A percentile compares a stretch with the other conserved stretches of the same genome.
phyloP scores from a whole-genome alignment of 768 basidiomycete species.

The Suillus discolor region DNA sequence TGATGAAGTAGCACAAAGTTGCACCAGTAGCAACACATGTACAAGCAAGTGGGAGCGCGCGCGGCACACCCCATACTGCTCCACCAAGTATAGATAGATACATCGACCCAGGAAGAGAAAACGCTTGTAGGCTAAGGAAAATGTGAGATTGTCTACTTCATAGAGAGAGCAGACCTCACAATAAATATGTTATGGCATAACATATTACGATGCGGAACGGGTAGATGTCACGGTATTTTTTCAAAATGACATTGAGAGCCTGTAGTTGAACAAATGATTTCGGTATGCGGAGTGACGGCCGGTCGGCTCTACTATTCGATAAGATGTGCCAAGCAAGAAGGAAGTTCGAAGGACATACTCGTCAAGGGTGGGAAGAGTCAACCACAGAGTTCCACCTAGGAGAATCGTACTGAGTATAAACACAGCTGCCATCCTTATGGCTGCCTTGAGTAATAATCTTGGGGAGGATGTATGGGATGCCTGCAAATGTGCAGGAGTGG shows the following conservation, averaged over 20 bases:
- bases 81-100: constrained; percentile 96
- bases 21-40: constrained; percentile 91
- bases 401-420: constrained; percentile 70
- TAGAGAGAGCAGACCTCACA: constrained; percentile 56
- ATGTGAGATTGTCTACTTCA: constrained; percentile 13
- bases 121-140: constrained; percentile 80
- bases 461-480: constrained; percentile 41
- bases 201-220: constrained; percentile 84
- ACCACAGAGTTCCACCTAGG: constrained; percentile 78
- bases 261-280: constrained; percentile 88
- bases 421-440: constrained; percentile 80
- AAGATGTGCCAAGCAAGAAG: constrained; percentile 7
- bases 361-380: constrained; percentile 78
- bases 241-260: constrained; percentile 79
- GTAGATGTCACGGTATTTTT: constrained; percentile 91
- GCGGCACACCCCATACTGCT: constrained; percentile 89
- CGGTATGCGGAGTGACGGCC: constrained; percentile 76
- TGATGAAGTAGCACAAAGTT: constrained; percentile 89
- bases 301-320: constrained; percentile 62
- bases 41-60: constrained; percentile 89
- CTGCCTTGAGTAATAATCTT: constrained; percentile 74
- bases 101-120: constrained; percentile 96
- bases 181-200: constrained; percentile 88
- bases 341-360: constrained; percentile 51
- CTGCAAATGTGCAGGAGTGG: constrained; percentile 39